Evolutionary conservation across 495 filamentous ascomycete genomes (phyloP).

Genomic region (Bombardia bombarda): DNA sequence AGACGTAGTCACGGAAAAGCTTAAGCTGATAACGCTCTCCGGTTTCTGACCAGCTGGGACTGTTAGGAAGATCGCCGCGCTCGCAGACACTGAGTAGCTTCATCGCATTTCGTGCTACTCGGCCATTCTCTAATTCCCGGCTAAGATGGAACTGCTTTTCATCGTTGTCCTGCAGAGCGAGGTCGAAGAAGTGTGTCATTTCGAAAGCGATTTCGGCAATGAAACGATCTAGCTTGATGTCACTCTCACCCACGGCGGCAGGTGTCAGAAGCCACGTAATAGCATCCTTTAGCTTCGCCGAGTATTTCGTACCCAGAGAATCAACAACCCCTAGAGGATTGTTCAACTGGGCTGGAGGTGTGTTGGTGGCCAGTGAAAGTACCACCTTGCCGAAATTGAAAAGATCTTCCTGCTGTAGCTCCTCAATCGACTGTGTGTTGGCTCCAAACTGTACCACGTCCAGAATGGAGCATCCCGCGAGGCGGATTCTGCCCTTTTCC

Average conservation of each 20-base stretch:
- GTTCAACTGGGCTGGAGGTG: conserved; percentile 43
- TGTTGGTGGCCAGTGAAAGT: conserved; percentile 64
- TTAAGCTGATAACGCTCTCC: conserved; percentile 87
- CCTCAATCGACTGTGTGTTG: conserved; percentile 48
- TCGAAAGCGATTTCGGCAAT: conserved; percentile 68
- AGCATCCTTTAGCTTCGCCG: conserved; percentile 61
- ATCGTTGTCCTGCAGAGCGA: conserved; percentile 66
- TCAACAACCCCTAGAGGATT: conserved; percentile 57
- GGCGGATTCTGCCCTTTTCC: conserved; percentile 74
- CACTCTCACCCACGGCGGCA: conserved; percentile 36
- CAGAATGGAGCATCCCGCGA: conserved; percentile 78
- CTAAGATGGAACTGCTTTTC: conserved; percentile 49
- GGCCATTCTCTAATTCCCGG: conserved; percentile 85
- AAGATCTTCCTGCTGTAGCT: conserved; percentile 86
- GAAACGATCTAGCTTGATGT: conserved; percentile 70
- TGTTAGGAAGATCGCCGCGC: conserved; percentile 71
- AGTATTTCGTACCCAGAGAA: conserved; percentile 63
- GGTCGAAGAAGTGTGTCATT: conserved; percentile 61
- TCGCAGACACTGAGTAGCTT: conserved; percentile 85
- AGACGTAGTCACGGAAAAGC: conserved; percentile 93
- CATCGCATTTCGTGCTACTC: conserved; percentile 69
- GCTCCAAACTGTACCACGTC: conserved; percentile 78
- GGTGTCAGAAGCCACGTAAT: conserved; percentile 67
- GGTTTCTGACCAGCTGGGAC: conserved; percentile 75
- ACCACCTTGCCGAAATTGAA: conserved; percentile 77